Evolutionary conservation across 345 rosid genomes (phyloP).

Genomic region (Gossypium bickii): DNA sequence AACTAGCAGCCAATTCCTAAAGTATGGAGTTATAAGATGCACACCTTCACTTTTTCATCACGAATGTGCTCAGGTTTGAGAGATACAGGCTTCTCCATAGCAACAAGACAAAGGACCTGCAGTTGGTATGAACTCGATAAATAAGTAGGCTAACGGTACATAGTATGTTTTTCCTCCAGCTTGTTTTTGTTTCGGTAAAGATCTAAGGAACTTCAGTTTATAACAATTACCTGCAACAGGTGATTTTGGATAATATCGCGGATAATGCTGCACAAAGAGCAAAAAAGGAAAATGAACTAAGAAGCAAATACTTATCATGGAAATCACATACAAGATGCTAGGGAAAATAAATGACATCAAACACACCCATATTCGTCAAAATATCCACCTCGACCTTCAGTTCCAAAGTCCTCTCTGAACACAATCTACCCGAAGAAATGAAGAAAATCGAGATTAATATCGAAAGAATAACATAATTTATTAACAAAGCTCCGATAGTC

Average conservation of each 20-base stretch:
- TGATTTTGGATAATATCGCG: constrained; percentile 98
- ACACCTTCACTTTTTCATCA: constrained; percentile 98
- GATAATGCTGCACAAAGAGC: constrained; percentile 63
- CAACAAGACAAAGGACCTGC: constrained; percentile 90
- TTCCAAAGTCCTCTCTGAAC: constrained; percentile 98
- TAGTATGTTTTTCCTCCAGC: neutral
- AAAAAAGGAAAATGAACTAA: constrained; percentile 18
- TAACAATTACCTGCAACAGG: constrained; percentile 70
- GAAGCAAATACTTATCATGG: neutral
- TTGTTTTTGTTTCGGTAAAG: neutral
- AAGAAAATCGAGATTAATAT: constrained; percentile 6
- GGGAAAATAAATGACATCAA: constrained; percentile 7
- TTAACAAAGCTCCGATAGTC: neutral
- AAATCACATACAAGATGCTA: neutral
- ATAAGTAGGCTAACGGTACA: neutral
- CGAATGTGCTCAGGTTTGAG: constrained; percentile 90
- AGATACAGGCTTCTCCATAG: constrained; percentile 97
- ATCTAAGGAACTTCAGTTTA: neutral
- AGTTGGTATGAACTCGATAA: constrained; percentile 19
- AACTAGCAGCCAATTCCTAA: constrained; percentile 10
- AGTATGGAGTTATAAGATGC: constrained; percentile 5
- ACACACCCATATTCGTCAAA: constrained; percentile 95
- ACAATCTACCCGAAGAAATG: constrained; percentile 57
- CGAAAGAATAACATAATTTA: neutral
- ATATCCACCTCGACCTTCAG: constrained; percentile 99